phyloP scores from a whole-genome alignment of 306 rosid species.

The Casuarina cunninghamiana region DNA sequence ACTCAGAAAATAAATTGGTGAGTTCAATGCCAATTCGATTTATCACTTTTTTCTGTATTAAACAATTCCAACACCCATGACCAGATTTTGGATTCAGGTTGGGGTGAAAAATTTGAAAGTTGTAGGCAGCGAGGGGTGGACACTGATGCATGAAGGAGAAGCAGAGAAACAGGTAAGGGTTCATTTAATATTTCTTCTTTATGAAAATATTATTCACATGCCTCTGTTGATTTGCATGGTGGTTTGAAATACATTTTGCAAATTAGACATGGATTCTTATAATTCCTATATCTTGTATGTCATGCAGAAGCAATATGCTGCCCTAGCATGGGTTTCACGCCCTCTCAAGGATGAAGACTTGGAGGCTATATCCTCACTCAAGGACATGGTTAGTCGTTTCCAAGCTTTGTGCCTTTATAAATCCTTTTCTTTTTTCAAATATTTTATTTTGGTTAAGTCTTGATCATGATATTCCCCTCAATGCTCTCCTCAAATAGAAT shows the following conservation, averaged over 20 bases:
- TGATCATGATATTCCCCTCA: not conserved
- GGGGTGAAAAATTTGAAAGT: conserved; percentile 77
- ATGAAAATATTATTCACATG: not conserved
- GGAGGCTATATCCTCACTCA: conserved; percentile 50
- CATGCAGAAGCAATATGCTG: conserved; percentile 85
- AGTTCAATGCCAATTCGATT: conserved; percentile 22
- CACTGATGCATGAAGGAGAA: conserved; percentile 89
- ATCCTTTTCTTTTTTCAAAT: not conserved
- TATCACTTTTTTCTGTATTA: conserved; percentile 15
- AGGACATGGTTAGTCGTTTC: conserved; percentile 47
- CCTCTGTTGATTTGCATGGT: not conserved
- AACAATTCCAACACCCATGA: conserved; percentile 6
- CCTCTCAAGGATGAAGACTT: conserved; percentile 66
- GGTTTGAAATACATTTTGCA: not conserved
- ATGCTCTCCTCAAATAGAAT: not conserved
- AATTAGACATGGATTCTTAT: conserved; percentile 6
- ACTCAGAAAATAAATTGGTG: conserved; percentile 67
- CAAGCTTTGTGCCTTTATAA: not conserved
- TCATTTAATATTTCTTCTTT: not conserved
- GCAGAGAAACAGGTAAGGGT: conserved; percentile 84
- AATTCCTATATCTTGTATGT: conserved; percentile 19
- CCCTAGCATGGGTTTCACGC: conserved; percentile 88
- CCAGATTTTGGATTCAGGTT: conserved; percentile 48
- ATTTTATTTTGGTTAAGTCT: not conserved
- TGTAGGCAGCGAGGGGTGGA: conserved; percentile 74